These are phyloP conservation scores for Puccinia polysora DNA, from an alignment of 1,284 basidiomycete genomes.

Conservation along the genomic window DNA sequence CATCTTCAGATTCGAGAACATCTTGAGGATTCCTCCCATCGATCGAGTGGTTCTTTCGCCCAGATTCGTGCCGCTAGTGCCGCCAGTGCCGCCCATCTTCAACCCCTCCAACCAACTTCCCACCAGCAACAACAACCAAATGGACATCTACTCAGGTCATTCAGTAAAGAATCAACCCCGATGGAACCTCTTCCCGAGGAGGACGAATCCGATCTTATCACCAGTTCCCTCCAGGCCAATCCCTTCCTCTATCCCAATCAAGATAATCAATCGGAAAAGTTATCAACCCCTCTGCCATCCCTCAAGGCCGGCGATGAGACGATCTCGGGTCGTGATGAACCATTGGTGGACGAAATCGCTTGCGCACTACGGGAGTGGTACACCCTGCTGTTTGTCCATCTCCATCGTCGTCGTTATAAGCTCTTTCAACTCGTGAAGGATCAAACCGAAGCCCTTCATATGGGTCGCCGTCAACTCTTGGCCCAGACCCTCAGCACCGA, in stretches of 20 bases:
- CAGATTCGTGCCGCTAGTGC: slow-evolving; percentile 37
- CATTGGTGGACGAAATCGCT: slow-evolving; percentile 93
- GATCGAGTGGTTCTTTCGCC: slow-evolving; percentile 64
- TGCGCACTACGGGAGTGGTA: slow-evolving; percentile 76
- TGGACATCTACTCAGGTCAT: slow-evolving; percentile 1
- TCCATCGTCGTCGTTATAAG: slow-evolving; percentile 79
- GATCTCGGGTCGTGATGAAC: slow-evolving; percentile 70
- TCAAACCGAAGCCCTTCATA: slow-evolving; percentile 85
- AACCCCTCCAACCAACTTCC: slow-evolving; percentile 36
- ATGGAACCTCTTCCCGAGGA: slow-evolving; percentile 70
- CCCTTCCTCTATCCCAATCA: not conserved
- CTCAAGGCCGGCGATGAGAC: slow-evolving; percentile 90
- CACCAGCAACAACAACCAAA: slow-evolving; percentile 39
- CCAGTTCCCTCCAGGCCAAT: not conserved
- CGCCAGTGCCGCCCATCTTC: slow-evolving; percentile 43
- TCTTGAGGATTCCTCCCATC: slow-evolving; percentile 79
- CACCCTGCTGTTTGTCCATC: slow-evolving; percentile 71
- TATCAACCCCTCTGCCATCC: slow-evolving; percentile 82
- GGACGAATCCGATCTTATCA: slow-evolving; percentile 57
- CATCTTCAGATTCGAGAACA: slow-evolving; percentile 85
- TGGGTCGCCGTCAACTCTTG: slow-evolving; percentile 80
- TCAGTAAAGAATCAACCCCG: slow-evolving; percentile 40
- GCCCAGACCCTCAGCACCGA: slow-evolving; percentile 78
- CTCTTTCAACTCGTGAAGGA: slow-evolving; percentile 80
- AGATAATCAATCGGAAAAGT: slow-evolving; percentile 58